Evolutionary conservation across 305 asterid species (phyloP).

Genomic region (Salvia sclarea): DNA sequence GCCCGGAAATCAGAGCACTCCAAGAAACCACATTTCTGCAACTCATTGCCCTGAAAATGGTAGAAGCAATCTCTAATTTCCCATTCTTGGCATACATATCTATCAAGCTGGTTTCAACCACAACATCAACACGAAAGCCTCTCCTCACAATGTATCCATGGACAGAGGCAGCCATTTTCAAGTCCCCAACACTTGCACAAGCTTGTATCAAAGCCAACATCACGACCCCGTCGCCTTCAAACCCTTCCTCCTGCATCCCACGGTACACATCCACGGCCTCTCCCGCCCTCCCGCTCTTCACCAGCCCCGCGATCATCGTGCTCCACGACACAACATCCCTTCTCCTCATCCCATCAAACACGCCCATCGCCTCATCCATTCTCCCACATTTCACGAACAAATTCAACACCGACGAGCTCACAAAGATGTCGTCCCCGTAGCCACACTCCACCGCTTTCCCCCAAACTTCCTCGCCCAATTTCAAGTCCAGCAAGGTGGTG

Average conservation of each 20-base stretch:
- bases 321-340: slow-evolving; percentile 74
- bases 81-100: slow-evolving; percentile 84
- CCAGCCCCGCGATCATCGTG: slow-evolving; percentile 62
- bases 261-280: slow-evolving; percentile 53
- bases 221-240: slow-evolving; percentile 63
- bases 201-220: slow-evolving; percentile 68
- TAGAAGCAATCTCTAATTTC: slow-evolving; percentile 48
- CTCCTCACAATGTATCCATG: slow-evolving; percentile 66
- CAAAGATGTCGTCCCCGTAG: slow-evolving; percentile 62
- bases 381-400: slow-evolving; percentile 53
- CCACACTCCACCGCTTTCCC: slow-evolving; percentile 50
- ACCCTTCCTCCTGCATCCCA: slow-evolving; percentile 56
- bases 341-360: slow-evolving; percentile 54
- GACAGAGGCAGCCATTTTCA: slow-evolving; percentile 56
- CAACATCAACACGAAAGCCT: slow-evolving; percentile 44
- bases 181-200: slow-evolving; percentile 48
- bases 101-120: slow-evolving; percentile 60
- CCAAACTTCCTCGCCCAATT: slow-evolving; percentile 56
- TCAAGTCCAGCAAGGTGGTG: slow-evolving; percentile 53
- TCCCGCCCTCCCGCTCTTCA: slow-evolving; percentile 47
- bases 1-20: slow-evolving; percentile 74
- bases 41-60: slow-evolving; percentile 49
- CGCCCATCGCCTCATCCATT: slow-evolving; percentile 57
- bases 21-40: slow-evolving; percentile 61
- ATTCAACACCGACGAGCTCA: slow-evolving; percentile 61